Evolutionary conservation across 1,284 basidiomycete genomes (phyloP).

Genomic region (Cutaneotrichosporon sp.): DNA sequence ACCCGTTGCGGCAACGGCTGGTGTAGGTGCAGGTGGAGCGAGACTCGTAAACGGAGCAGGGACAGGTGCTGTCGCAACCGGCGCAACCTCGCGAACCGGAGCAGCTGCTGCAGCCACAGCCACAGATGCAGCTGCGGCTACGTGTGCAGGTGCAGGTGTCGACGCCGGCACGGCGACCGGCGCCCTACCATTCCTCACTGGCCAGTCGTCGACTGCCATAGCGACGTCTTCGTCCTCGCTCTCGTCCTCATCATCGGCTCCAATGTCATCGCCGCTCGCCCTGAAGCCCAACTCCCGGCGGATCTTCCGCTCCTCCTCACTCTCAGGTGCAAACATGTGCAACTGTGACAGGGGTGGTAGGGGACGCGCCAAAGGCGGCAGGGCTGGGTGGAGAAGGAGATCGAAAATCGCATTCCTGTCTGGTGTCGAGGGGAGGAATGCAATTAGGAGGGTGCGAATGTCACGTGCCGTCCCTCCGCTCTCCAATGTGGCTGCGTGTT

Average conservation of each 20-base stretch:
- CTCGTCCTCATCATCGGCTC: conserved; percentile 9
- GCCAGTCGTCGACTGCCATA: conserved; percentile 10
- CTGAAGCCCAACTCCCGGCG: conserved; percentile 29
- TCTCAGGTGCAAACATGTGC: conserved; percentile 37
- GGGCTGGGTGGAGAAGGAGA: conserved; percentile 33
- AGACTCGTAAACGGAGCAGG: not conserved
- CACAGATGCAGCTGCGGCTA: not conserved
- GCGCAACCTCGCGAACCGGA: not conserved
- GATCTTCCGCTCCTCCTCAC: conserved; percentile 34
- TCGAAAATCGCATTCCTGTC: conserved; percentile 6
- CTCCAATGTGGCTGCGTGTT: conserved; percentile 10
- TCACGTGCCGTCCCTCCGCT: conserved; percentile 14
- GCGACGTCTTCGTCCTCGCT: conserved; percentile 15
- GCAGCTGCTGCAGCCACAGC: not conserved
- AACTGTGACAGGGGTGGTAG: conserved; percentile 33
- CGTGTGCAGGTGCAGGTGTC: not conserved
- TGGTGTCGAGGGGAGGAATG: conserved; percentile 6
- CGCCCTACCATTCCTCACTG: not conserved
- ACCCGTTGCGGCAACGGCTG: not conserved
- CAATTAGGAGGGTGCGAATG: conserved; percentile 11
- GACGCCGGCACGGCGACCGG: not conserved
- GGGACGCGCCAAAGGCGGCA: conserved; percentile 34
- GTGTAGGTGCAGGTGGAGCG: not conserved
- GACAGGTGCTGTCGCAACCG: not conserved
- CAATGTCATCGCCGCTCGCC: too few relatives aligned